phyloP scores from a whole-genome alignment of 495 filamentous ascomycete genomes.

The Xylaria bambusicola region DNA sequence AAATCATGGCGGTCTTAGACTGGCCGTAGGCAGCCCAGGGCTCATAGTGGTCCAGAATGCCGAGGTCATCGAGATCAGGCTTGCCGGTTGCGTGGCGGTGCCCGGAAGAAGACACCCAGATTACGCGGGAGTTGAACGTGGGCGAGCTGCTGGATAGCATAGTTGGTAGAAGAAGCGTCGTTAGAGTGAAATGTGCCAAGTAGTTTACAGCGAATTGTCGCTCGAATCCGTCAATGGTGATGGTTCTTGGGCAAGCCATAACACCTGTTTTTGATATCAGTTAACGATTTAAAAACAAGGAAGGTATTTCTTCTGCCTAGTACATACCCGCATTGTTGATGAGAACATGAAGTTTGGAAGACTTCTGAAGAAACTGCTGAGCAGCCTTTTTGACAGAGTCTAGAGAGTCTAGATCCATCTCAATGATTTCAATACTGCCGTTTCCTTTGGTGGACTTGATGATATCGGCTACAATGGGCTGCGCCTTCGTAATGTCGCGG shows the following conservation, averaged over 20 bases:
- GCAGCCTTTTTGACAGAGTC: slow-evolving; percentile 26
- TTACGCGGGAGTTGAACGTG: slow-evolving; percentile 32
- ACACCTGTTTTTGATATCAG: background rate
- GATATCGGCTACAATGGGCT: slow-evolving; percentile 7
- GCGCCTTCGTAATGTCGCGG: slow-evolving; percentile 41
- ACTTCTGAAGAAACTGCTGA: slow-evolving; percentile 18
- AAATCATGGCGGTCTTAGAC: slow-evolving; percentile 55
- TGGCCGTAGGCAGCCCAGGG: slow-evolving; percentile 47
- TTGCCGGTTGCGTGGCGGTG: slow-evolving; percentile 40
- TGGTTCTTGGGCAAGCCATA: slow-evolving; percentile 19
- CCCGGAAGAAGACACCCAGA: slow-evolving; percentile 34
- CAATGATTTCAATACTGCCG: slow-evolving; percentile 32
- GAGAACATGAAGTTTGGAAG: slow-evolving; percentile 24
- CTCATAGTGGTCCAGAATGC: slow-evolving; percentile 23
- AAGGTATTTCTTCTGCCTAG: too few species aligned
- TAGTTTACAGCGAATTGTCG: slow-evolving; percentile 54
- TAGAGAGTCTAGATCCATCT: slow-evolving; percentile 37
- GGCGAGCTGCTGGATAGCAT: slow-evolving; percentile 39
- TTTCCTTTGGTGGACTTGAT: slow-evolving; percentile 28
- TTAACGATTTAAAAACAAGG: too few species aligned
- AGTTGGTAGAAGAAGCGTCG: slow-evolving; percentile 46
- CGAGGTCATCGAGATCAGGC: slow-evolving; percentile 49
- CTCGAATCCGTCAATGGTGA: slow-evolving; percentile 51
- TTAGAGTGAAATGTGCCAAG: slow-evolving; percentile 54
- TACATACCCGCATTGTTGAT: slow-evolving; percentile 33